These are phyloP conservation scores for Oxyria digyna DNA, from an alignment of 148 eudicot genomes.

Conservation along the genomic window DNA sequence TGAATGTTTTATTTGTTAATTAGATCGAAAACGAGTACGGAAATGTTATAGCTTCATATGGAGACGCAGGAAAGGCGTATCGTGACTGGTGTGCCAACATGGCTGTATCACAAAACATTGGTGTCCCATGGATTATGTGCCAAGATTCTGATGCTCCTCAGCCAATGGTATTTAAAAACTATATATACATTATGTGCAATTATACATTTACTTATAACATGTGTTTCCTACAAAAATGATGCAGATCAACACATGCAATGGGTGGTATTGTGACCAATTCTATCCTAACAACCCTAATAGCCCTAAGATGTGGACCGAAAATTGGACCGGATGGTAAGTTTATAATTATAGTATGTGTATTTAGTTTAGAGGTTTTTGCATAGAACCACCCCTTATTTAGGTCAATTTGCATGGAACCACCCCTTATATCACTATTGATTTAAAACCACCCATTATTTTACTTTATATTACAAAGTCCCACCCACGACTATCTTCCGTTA, in stretches of 20 bases:
- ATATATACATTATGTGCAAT: too few relatives aligned
- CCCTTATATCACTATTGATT: too few relatives aligned
- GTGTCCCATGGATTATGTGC: constrained; percentile 51
- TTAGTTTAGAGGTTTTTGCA: too few relatives aligned
- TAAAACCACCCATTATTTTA: too few relatives aligned
- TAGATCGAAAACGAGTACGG: constrained; percentile 10
- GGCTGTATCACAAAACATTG: constrained; percentile 2
- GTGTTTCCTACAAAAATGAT: neutral
- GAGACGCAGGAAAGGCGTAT: constrained; percentile 1
- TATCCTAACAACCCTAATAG: constrained; percentile 21
- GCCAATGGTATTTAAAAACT: constrained; percentile 28
- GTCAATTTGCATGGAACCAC: too few relatives aligned
- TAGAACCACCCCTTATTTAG: too few relatives aligned
- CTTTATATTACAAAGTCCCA: too few relatives aligned
- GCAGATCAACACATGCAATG: constrained; percentile 46
- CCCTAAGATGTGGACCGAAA: constrained; percentile 64
- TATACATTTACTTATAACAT: too few relatives aligned
- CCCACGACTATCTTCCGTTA: too few relatives aligned
- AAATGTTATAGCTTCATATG: neutral
- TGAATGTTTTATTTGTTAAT: neutral
- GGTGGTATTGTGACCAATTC: constrained; percentile 37
- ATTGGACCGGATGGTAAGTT: constrained; percentile 56
- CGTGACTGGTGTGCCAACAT: constrained; percentile 6
- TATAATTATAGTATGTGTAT: neutral
- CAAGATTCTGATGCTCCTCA: constrained; percentile 35